Base-by-base conservation (phyloP, 2,329 filamentous ascomycete species). In the Clarireedia paspali region DNA sequence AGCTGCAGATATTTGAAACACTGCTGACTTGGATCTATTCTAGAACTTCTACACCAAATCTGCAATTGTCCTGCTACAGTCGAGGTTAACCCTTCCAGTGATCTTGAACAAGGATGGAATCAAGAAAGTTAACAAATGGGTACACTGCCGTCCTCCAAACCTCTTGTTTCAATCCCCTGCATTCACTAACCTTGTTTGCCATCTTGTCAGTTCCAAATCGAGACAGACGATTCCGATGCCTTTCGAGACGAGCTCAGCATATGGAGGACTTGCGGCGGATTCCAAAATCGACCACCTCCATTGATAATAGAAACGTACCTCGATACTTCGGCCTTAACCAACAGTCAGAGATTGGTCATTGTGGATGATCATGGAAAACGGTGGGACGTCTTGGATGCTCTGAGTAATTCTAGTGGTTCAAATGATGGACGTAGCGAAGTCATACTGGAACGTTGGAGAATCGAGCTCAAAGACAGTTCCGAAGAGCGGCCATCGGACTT, bases 41-140 rank as follows among this genome's bases (percentile, higher is more conserved):
- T 66, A 96, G 91, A 96, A 96, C 70, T 94, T 95, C 72, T 89
- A 91, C 70, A 85, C 84, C 63, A 97, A 96, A 75, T 86, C 89
- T 38, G 89, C 91, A 40, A 81, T 94, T 51, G 81, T 94, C 50
- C 85, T 97, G 54, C 75, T 95, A 38, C 88, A 91, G 62, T 88
- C 91, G 9, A 82, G 92, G 63, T 84, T 91, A 60, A 82, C 84
- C 54, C 78, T 95, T 7, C 66, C 68, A 17, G 58, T 66, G 73
- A 85, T 67, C 72, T 80, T 69, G 69, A 78, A 71, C 27, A 79
- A 77, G 64, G 79, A 78, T 59, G 77, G 81, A 42, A 72, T 63
- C 61, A 81, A 82, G 60, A 87, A 85, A 71, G 79, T 87, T 50
- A 95, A 94, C 69, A 90, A 89, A 83, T 95, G 90, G 89, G 90